Base-by-base conservation (phyloP, 2,329 filamentous ascomycete species). In the Penicillium capsulatum region DNA sequence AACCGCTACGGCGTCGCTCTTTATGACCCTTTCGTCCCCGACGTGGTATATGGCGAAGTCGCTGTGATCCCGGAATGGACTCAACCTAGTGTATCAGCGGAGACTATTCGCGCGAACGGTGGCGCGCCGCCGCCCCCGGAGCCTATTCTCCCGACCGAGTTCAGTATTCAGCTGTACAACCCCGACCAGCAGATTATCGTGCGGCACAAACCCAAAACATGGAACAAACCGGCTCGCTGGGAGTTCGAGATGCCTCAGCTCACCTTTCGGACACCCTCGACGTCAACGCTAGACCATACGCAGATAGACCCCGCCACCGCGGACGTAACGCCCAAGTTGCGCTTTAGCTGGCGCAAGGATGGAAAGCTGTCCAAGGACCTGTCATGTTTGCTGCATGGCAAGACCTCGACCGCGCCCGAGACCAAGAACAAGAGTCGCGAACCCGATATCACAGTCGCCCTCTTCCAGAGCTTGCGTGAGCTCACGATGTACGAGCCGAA, bases 401-500 rank as follows among this genome's bases (percentile, higher is more conserved):
- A 82, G 61, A 84, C 80, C 9, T 78, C 84, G 0, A 74, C 77
- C 35, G 61, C 70, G 3, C 58, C 68, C 9, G 79, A 78, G 19
- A 80, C 78, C 15, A 86, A 83, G 66, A 86, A 74, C 51, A 81
- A 86, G 71, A 85, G 75, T 69, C 91, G 86, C 61, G 92, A 98
- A 61, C 91, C 92, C 0, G 92, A 97, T 65, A 97, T 97, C 53
- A 90, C 89, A 0, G 76, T 97, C n/a, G 89, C 88, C 2, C 77
- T 97, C 54, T 94, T 90, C 72, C 81, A 84, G 50, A 76, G 77
- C 13, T 73, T 83, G 17, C 83, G 80, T 51, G 86, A 90, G 53
- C 67, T 97, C 42, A 94, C 90, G 2, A 76, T 98, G 29, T 96
- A 97, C 69, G 86, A 98, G 65, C 86, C 91, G 4, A 97, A 97